Percentiles rank a stretch among this genome's conserved stretches.
Evolutionary conservation across 768 basidiomycete species (phyloP).

Genomic region (Neoboletus subvelutipes): DNA sequence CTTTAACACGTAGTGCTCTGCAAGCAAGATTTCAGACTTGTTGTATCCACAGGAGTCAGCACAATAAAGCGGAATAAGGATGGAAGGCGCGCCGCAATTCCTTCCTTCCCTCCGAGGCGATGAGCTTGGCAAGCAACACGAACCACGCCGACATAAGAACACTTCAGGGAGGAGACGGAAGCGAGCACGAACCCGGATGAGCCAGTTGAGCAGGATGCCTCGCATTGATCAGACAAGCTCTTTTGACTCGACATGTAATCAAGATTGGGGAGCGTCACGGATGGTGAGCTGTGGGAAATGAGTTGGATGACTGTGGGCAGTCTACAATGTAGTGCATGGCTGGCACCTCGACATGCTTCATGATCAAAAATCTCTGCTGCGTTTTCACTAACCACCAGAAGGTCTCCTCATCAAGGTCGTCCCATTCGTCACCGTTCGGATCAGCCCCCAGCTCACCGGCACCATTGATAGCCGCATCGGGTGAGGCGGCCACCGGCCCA

Average conservation of each 20-base stretch:
- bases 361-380: slow-evolving; percentile 85
- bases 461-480: slow-evolving; percentile 42
- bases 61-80: too few species aligned
- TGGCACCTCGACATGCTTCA: slow-evolving; percentile 79
- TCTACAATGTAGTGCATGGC: too few species aligned
- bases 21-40: too few species aligned
- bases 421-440: slow-evolving; percentile 79
- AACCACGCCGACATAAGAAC: slow-evolving; percentile 74
- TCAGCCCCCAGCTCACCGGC: slow-evolving; percentile 4
- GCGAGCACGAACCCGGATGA: slow-evolving; percentile 85
- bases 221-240: too few species aligned
- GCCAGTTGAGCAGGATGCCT: slow-evolving; percentile 65
- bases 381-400: slow-evolving; percentile 96
- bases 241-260: too few species aligned
- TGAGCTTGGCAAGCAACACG: slow-evolving; percentile 71
- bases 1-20: too few species aligned
- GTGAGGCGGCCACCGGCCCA: slow-evolving; percentile 37
- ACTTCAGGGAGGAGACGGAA: slow-evolving; percentile 88
- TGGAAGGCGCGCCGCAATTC: too few species aligned
- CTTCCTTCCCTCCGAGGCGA: too few species aligned
- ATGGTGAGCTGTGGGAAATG: too few species aligned
- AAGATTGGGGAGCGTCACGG: too few species aligned
- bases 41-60: too few species aligned
- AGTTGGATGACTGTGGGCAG: too few species aligned
- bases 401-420: slow-evolving; percentile 93